Conservation (phyloP, 495 filamentous ascomycete genomes). For the Physcia stellaris region DNA sequence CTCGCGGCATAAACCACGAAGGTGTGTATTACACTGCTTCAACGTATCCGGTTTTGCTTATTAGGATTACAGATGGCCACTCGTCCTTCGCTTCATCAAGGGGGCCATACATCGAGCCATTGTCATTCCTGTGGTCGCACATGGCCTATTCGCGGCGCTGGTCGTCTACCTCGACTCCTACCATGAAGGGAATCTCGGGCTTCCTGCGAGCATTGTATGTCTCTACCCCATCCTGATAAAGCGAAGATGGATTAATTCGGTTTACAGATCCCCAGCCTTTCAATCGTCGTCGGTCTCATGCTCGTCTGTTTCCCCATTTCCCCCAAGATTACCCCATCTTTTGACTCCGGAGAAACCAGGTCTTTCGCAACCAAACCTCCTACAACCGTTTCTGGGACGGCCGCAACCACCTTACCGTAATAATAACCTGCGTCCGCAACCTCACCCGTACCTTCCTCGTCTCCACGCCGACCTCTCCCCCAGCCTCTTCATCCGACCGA, state of each 20-base stretch:
- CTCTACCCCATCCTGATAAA: not conserved
- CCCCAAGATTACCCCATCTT: not conserved
- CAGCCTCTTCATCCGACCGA: slow-evolving; percentile 29
- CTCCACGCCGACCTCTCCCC: slow-evolving; percentile 13
- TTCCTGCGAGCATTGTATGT: slow-evolving; percentile 51
- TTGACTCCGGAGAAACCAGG: slow-evolving; percentile 5
- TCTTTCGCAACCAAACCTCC: slow-evolving; percentile 60
- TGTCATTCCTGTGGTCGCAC: slow-evolving; percentile 46
- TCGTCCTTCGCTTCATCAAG: slow-evolving; percentile 63
- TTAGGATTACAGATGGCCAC: slow-evolving; percentile 41
- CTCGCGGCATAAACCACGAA: slow-evolving; percentile 16
- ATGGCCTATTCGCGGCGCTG: slow-evolving; percentile 48
- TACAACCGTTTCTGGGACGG: slow-evolving; percentile 67
- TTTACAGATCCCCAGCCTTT: slow-evolving; percentile 52
- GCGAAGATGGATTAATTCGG: not conserved
- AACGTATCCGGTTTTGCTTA: not conserved
- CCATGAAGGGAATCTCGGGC: slow-evolving; percentile 38
- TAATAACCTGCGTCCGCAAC: slow-evolving; percentile 49
- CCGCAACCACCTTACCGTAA: slow-evolving; percentile 41
- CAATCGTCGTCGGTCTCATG: slow-evolving; percentile 70
- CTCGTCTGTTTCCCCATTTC: slow-evolving; percentile 27
- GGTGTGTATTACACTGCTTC: slow-evolving; percentile 1
- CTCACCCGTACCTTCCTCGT: slow-evolving; percentile 44
- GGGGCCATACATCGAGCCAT: slow-evolving; percentile 59
- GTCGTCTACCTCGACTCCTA: slow-evolving; percentile 50